Conservation (phyloP, 257 asterid genomes). For the Anisodus tanguticus region DNA sequence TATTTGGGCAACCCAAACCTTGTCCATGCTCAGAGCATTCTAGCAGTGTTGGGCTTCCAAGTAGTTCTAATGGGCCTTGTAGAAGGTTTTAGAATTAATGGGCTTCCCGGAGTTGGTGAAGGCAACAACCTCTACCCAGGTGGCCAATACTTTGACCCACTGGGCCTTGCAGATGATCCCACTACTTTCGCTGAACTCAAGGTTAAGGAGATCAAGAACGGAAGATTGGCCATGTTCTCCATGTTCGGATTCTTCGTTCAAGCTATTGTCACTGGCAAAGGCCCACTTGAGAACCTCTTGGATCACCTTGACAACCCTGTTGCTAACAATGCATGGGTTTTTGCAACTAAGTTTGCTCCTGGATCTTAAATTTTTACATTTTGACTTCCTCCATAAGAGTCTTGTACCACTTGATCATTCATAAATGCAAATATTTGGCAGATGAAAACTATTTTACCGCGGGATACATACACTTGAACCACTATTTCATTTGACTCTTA, state of each 20-base stretch:
- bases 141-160: constrained; percentile 83
- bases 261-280: constrained; percentile 67
- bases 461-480: neutral
- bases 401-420: constrained; percentile 13
- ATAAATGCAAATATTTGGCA: constrained; percentile 29
- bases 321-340: constrained; percentile 85
- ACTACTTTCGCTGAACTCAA: constrained; percentile 74
- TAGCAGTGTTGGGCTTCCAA: constrained; percentile 79
- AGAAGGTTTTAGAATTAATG: constrained; percentile 77
- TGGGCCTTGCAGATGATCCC: constrained; percentile 76
- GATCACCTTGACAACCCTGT: constrained; percentile 88
- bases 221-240: constrained; percentile 84
- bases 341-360: constrained; percentile 74
- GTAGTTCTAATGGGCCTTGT: constrained; percentile 83
- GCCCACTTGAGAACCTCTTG: constrained; percentile 70
- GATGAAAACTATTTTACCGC: neutral
- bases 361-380: constrained; percentile 47
- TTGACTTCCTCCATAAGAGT: neutral
- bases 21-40: constrained; percentile 84
- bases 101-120: constrained; percentile 79
- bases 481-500: neutral
- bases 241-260: constrained; percentile 75
- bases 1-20: constrained; percentile 80
- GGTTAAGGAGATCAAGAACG: constrained; percentile 84
- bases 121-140: constrained; percentile 87